Percentiles rank a stretch among this genome's conserved stretches.
Conservation (phyloP, 192 early-diverging fungal genomes). For the Entomortierella chlamydospora region DNA sequence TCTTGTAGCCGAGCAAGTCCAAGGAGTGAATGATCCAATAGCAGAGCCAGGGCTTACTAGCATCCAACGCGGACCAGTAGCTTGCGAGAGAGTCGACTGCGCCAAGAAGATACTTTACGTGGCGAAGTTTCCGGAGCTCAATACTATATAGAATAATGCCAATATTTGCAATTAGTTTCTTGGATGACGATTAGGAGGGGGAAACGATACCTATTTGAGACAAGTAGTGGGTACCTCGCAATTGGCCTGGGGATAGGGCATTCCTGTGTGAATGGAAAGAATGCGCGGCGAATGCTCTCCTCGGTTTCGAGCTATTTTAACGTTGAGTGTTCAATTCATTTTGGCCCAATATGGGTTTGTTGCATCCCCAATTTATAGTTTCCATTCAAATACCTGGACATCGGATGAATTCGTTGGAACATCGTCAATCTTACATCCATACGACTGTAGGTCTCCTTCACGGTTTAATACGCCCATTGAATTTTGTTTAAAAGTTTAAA, state of each 20-base stretch:
- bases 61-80: constrained; percentile 65
- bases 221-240: constrained; percentile 9
- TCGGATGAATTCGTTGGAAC: constrained; percentile 69
- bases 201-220: too few species aligned
- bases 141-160: constrained; percentile 1
- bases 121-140: constrained; percentile 32
- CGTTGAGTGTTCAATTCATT: not conserved
- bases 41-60: constrained; percentile 90
- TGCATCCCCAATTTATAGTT: not conserved
- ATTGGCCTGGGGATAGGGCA: constrained; percentile 33
- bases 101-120: constrained; percentile 34
- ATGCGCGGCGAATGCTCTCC: constrained; percentile 22
- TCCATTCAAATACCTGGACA: constrained; percentile 57
- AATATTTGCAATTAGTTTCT: not conserved
- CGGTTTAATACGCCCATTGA: constrained; percentile 43
- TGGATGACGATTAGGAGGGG: too few species aligned
- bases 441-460: constrained; percentile 11
- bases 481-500: not conserved
- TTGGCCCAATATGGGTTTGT: not conserved
- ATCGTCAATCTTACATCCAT: constrained; percentile 63
- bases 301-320: constrained; percentile 35
- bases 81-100: constrained; percentile 20
- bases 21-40: constrained; percentile 93
- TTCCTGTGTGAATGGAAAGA: constrained; percentile 30
- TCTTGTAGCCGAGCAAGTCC: constrained; percentile 73